These are phyloP conservation scores for Pythium oligandrum DNA, from an alignment of 352 stramenopile species.

Conservation along the genomic window DNA sequence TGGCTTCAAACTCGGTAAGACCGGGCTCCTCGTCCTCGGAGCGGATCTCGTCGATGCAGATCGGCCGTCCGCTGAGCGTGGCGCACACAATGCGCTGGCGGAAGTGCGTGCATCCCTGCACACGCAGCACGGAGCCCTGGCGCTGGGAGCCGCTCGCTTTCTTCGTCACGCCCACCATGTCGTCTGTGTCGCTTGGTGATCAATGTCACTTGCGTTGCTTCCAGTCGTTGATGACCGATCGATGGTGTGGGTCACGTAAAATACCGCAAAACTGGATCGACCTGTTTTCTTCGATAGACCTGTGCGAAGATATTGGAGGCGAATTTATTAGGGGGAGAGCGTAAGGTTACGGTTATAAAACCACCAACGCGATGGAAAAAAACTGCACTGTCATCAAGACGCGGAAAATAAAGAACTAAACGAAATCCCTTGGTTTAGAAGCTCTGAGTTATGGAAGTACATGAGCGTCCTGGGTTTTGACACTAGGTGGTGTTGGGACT, in stretches of 20 bases:
- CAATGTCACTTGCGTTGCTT: slow-evolving; percentile 1
- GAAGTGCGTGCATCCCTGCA: slow-evolving; percentile 90
- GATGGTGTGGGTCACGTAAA: slow-evolving; percentile 12
- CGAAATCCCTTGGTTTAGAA: too few species aligned
- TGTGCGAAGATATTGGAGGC: too few species aligned
- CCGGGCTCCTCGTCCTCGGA: slow-evolving; percentile 93
- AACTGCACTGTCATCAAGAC: too few species aligned
- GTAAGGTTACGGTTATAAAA: too few species aligned
- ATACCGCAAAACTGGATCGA: too few species aligned
- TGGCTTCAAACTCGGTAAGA: slow-evolving; percentile 95
- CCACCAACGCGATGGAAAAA: too few species aligned
- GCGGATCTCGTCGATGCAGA: slow-evolving; percentile 96
- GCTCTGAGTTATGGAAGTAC: too few species aligned
- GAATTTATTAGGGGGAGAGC: too few species aligned
- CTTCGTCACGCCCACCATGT: slow-evolving; percentile 26
- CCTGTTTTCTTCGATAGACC: too few species aligned
- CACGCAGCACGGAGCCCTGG: slow-evolving; percentile 40
- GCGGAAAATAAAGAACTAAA: too few species aligned
- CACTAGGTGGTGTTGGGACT: too few species aligned
- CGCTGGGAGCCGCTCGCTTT: slow-evolving; percentile 22
- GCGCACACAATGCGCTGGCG: slow-evolving; percentile 91
- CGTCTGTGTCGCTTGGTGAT: slow-evolving; percentile 14
- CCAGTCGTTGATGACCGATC: slow-evolving; percentile 14
- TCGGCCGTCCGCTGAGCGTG: slow-evolving; percentile 88
- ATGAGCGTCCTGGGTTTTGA: too few species aligned